Conservation (phyloP, 441 rosid genomes). For the Pelargonium fulgidum region DNA sequence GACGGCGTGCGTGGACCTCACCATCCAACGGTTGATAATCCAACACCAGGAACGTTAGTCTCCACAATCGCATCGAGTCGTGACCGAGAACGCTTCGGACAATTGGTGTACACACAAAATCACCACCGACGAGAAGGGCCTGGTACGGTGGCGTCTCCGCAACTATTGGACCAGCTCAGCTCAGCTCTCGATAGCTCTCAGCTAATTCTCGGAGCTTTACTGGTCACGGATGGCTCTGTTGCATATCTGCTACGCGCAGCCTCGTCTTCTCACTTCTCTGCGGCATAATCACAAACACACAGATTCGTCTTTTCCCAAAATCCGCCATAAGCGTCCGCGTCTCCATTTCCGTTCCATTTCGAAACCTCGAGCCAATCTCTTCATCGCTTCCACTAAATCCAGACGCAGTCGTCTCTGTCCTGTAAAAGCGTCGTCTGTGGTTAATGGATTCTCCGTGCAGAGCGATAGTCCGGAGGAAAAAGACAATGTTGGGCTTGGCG, state of each 20-base stretch:
- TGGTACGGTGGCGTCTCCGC: background rate
- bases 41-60: background rate
- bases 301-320: constrained; percentile 1
- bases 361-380: constrained; percentile 17
- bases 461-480: constrained; percentile 19
- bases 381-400: constrained; percentile 10
- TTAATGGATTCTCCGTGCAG: constrained; percentile 55
- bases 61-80: constrained; percentile 1
- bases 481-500: constrained; percentile 32
- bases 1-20: background rate
- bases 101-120: constrained; percentile 3
- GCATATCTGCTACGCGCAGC: constrained; percentile 34
- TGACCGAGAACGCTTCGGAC: background rate
- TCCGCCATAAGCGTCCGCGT: constrained; percentile 17
- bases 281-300: constrained; percentile 24
- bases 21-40: background rate
- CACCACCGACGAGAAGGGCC: background rate
- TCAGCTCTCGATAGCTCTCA: background rate
- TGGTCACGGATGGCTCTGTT: constrained; percentile 40
- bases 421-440: constrained; percentile 33
- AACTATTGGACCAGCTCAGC: background rate
- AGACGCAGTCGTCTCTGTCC: constrained; percentile 18
- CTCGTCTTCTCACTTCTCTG: constrained; percentile 29
- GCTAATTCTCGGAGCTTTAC: background rate
- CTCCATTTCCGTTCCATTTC: constrained; percentile 23